Conservation (phyloP, 1,284 basidiomycete species). For the Malassezia brasiliensis region DNA sequence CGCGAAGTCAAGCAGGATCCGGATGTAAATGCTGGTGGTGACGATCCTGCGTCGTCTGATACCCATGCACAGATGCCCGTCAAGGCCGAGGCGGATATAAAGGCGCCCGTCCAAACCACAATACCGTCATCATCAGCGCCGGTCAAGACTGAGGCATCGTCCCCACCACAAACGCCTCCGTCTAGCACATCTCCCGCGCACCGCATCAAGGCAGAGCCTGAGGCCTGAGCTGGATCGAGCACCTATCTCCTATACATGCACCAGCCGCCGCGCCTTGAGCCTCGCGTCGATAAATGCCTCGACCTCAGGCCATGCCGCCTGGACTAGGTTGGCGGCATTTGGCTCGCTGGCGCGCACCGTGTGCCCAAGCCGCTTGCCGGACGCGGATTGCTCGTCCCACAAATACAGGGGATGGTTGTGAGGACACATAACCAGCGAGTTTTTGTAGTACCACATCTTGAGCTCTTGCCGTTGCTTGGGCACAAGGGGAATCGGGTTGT, state of each 20-base stretch:
- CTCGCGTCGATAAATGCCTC: not conserved
- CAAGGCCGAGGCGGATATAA: too few species aligned
- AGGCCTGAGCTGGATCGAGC: too few species aligned
- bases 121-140: too few species aligned
- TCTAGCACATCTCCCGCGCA: too few species aligned
- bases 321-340: not conserved
- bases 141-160: too few species aligned
- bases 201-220: too few species aligned
- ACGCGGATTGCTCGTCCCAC: conserved; percentile 10
- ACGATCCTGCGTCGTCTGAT: too few species aligned
- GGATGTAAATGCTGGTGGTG: not conserved
- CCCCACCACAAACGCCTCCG: too few species aligned
- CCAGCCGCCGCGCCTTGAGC: too few species aligned
- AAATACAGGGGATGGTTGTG: conserved; percentile 8
- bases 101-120: too few species aligned
- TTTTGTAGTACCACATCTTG: conserved; percentile 9
- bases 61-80: too few species aligned
- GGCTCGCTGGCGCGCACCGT: not conserved
- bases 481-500: conserved; percentile 22
- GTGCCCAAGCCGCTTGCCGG: conserved; percentile 12
- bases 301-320: not conserved
- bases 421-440: conserved; percentile 9
- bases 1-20: not conserved
- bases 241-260: too few species aligned
- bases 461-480: conserved; percentile 15